Conservation (phyloP, 2,329 filamentous ascomycete species). For the Rugonectria rugulosa region DNA sequence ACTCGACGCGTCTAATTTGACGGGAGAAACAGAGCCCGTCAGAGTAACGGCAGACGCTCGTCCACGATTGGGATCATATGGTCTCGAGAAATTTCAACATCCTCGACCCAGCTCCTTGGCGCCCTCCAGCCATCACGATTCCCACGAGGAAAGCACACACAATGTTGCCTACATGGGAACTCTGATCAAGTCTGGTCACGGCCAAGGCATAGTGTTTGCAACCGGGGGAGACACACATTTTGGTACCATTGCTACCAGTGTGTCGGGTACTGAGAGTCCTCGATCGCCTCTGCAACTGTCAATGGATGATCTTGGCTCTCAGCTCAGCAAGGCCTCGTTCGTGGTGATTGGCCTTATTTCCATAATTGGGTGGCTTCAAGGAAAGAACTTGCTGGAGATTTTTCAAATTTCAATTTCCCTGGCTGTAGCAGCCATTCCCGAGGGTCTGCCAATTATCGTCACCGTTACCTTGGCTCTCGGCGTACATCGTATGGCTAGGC, state of each 20-base stretch:
- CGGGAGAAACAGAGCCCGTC: constrained; percentile 95
- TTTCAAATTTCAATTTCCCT: constrained; percentile 98
- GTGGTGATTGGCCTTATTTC: constrained; percentile 93
- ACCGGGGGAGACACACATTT: constrained; percentile 95
- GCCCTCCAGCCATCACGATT: constrained; percentile 64
- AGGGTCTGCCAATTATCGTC: constrained; percentile 96
- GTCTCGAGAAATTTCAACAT: constrained; percentile 40
- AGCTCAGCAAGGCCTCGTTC: constrained; percentile 96
- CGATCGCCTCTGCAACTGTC: constrained; percentile 92
- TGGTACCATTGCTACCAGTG: constrained; percentile 91
- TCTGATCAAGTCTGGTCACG: constrained; percentile 91
- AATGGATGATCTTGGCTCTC: constrained; percentile 97
- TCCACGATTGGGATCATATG: constrained; percentile 39
- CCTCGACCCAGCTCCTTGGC: constrained; percentile 51
- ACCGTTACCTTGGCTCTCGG: constrained; percentile 95
- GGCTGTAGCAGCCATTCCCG: constrained; percentile 93
- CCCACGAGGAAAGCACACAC: constrained; percentile 70
- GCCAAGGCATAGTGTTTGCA: constrained; percentile 95
- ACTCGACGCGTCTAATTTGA: constrained; percentile 96
- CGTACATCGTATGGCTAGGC: constrained; percentile 93
- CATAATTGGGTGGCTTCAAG: constrained; percentile 86
- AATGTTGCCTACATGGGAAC: constrained; percentile 99
- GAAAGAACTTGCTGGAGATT: constrained; percentile 88
- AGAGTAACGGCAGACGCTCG: constrained; percentile 73
- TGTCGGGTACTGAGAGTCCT: constrained; percentile 94